These are phyloP conservation scores for Monilinia fructigena DNA, from an alignment of 2,329 filamentous ascomycete species.

Conservation along the genomic window DNA sequence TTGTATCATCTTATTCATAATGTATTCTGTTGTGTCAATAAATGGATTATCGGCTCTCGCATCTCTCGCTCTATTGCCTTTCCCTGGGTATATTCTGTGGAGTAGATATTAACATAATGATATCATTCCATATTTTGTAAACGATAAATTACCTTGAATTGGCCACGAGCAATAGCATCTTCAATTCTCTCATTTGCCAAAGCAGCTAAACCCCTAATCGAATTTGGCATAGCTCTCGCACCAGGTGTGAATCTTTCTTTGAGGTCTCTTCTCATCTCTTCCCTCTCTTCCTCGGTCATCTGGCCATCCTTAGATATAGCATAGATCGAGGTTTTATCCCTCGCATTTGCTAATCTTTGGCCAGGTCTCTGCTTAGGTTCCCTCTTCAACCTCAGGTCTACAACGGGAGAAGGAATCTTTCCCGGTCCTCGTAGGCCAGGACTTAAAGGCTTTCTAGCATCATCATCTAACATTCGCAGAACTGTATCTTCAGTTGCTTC, in stretches of 20 bases:
- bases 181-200: conserved; percentile 92
- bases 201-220: conserved; percentile 73
- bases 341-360: conserved; percentile 52
- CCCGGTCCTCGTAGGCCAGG: conserved; percentile 49
- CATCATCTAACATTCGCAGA: conserved; percentile 80
- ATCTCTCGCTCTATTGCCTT: conserved; percentile 84
- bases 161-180: conserved; percentile 85
- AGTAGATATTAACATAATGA: conserved; percentile 13
- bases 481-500: conserved; percentile 74
- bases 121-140: no score
- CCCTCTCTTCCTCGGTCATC: conserved; percentile 69
- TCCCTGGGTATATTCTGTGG: conserved; percentile 70
- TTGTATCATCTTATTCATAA: conserved; percentile 98
- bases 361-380: conserved; percentile 45
- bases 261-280: conserved; percentile 69
- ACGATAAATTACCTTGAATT: conserved; percentile 59
- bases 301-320: conserved; percentile 51
- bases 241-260: conserved; percentile 76
- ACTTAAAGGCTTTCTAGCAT: conserved; percentile 69
- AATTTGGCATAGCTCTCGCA: conserved; percentile 70
- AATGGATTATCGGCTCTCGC: conserved; percentile 81
- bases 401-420: conserved; percentile 46
- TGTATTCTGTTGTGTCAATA: conserved; percentile 93
- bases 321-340: conserved; percentile 58
- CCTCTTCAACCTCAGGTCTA: conserved; percentile 53